Conservation (phyloP, 2,329 filamentous ascomycete genomes). For the Blastomyces parvus region DNA sequence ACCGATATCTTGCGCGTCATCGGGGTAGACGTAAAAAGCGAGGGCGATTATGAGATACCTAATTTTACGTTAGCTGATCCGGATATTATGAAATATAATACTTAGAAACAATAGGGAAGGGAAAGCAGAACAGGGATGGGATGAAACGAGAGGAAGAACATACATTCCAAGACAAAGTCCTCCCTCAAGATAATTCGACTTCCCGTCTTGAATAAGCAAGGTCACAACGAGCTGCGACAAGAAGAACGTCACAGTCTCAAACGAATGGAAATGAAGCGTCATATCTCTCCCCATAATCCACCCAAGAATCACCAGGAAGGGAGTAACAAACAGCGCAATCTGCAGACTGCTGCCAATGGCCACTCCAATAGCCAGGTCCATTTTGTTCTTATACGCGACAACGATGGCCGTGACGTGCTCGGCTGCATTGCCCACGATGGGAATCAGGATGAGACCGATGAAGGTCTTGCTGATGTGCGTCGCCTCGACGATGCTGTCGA, state of each 20-base stretch:
- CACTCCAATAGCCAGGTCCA: slow-evolving; percentile 61
- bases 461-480: slow-evolving; percentile 70
- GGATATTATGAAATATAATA: not conserved
- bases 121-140: not conserved
- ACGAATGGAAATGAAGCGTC: slow-evolving; percentile 72
- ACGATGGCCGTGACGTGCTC: slow-evolving; percentile 76
- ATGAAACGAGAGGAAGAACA: slow-evolving; percentile 20
- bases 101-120: not conserved
- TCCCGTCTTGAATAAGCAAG: slow-evolving; percentile 68
- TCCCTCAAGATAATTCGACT: slow-evolving; percentile 75
- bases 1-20: slow-evolving; percentile 23
- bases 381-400: slow-evolving; percentile 64
- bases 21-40: slow-evolving; percentile 42
- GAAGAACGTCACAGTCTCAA: slow-evolving; percentile 69
- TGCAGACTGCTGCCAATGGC: slow-evolving; percentile 75
- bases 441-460: slow-evolving; percentile 68
- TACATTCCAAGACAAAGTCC: slow-evolving; percentile 57
- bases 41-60: slow-evolving; percentile 39
- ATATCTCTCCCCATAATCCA: slow-evolving; percentile 66
- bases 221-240: slow-evolving; percentile 65
- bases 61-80: slow-evolving; percentile 8
- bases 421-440: slow-evolving; percentile 70
- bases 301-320: slow-evolving; percentile 67
- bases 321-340: slow-evolving; percentile 72
- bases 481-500: slow-evolving; percentile 59